Conservation (phyloP, 2,329 filamentous ascomycete species). For the Curvularia eragrostidis region DNA sequence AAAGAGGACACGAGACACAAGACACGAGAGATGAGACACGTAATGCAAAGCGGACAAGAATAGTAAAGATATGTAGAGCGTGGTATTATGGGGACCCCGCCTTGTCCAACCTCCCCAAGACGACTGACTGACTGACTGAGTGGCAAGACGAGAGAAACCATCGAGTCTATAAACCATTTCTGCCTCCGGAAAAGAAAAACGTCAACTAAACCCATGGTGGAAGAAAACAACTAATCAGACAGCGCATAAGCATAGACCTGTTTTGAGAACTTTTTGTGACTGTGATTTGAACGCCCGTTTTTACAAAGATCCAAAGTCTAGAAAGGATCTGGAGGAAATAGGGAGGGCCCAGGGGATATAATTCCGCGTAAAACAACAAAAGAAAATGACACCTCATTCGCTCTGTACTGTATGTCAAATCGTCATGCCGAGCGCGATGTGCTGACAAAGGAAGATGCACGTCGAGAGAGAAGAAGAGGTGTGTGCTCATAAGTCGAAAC, state of each 20-base stretch:
- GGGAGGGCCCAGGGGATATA: slow-evolving; percentile 26
- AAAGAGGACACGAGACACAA: not conserved
- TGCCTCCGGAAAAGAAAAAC: not conserved
- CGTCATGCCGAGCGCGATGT: slow-evolving; percentile 37
- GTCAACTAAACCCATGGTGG: not conserved
- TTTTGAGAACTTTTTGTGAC: slow-evolving; percentile 5
- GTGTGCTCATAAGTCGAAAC: slow-evolving; percentile 38
- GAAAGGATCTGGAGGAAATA: slow-evolving; percentile 17
- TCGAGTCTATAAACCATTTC: slow-evolving; percentile 4
- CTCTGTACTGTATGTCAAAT: slow-evolving; percentile 46
- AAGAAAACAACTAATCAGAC: not conserved
- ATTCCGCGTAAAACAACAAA: slow-evolving; percentile 25
- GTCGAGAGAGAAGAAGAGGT: slow-evolving; percentile 37
- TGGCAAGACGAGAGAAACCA: not conserved
- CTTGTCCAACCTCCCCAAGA: not conserved
- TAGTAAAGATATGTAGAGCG: slow-evolving; percentile 2
- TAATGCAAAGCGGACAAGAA: not conserved
- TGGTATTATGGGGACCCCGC: not conserved
- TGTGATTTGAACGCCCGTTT: slow-evolving; percentile 30
- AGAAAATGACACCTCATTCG: slow-evolving; percentile 32
- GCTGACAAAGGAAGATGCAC: slow-evolving; percentile 34
- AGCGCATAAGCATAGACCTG: not conserved
- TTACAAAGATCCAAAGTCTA: slow-evolving; percentile 25
- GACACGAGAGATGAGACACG: not conserved
- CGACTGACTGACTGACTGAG: not conserved